Evolutionary conservation across 305 asterid genomes (phyloP), one percentile per base, ranked within the genome.

Genomic region (Fraxinus xanthoxyloides): DNA sequence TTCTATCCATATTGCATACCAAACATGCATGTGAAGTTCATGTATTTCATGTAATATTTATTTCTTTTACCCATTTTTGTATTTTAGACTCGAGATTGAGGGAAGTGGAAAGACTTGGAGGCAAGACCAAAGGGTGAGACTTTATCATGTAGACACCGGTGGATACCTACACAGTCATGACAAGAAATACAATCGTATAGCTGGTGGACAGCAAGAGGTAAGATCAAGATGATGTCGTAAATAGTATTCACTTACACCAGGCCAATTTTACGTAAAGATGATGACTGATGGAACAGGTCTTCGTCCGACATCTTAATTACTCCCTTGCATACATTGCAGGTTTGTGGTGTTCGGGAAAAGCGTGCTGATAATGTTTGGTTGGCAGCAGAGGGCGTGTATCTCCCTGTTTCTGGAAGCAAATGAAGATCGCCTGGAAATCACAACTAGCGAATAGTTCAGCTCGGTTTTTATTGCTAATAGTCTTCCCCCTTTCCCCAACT

Each of bases 151-250:
- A 35, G 98, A 96, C 85, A 96, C 99, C 0, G 85, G 89, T 48
- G 99, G 97, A 30, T 94, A 91, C 90, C 95, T 96, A 69, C 99
- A 94, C 91, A 96, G 99, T 81, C 99, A 96, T 77, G 92, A 96
- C 90, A 96, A 92, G 97, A 96, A 96, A 84, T 96, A 93, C 87
- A 88, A 90, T 26, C 98, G 98, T 59, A 94, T 96, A 81, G 99
- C 98, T 21, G 99, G 99, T 43, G 98, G 98, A 15, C 99, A 94
- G 85, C 99, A 94, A 88, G 98, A 96, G 99, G 99, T 96, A 38
- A 88, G 89, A 76, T 75, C 76, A 34, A 30, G n/a, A 30, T 31
- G 35, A 32, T 21, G 13, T 32, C n/a, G 77, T 23, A 26, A 21
- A 43, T 48, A 10, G 32, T 1, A 65, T 65, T 28, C 34, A 65